Evolutionary conservation across 805 yeast genomes (phyloP), one percentile per base, ranked within the genome.

Genomic region (Zygosaccharomyces siamensis): DNA sequence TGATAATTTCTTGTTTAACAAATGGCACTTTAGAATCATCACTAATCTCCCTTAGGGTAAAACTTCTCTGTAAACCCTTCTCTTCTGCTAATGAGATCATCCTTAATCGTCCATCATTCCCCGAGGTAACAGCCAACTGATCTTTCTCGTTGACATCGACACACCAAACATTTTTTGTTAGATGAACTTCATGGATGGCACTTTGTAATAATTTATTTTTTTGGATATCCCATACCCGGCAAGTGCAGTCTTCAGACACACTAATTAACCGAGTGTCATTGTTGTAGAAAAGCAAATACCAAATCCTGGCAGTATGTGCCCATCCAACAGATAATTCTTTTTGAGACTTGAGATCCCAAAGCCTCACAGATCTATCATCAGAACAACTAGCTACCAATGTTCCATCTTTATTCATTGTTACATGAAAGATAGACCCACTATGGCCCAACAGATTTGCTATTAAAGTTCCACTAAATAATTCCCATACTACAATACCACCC

Each of bases 291-390:
- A 73, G 74, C 39, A 92, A 70, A 38, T 78, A 77, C 99, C 99
- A 93, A 36, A 93, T 90, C 62, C 99, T 78, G 0, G 98, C 92
- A 1, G 86, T 83, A 63, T 93, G 99, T 11, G 98, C 99, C 97
- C 97, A 93, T 0, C 96, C 97, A 24, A 82, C 78, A 1, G 92
- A 85, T 35, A 86, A 56, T 30, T 81, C 67, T 8, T 68, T 57
- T 0, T 95, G 92, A 1, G 77, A 61, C 5, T 59, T 59, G 52
- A 84, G 69, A 57, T 80, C 80, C 83, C 89, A 89, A 5, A 92
- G 63, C 49, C 82, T 84, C 47, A 93, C 81, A 0, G 97, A 86
- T 52, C 99, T 75, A 62, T 92, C 99, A 66, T 93, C 98, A 0
- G 98, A 92, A 63, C 99, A 93, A 43, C 92, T 82, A 1, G 84